Evolutionary conservation across 805 yeast species (phyloP).

Genomic region (Hanseniaspora hatyaiensis): DNA sequence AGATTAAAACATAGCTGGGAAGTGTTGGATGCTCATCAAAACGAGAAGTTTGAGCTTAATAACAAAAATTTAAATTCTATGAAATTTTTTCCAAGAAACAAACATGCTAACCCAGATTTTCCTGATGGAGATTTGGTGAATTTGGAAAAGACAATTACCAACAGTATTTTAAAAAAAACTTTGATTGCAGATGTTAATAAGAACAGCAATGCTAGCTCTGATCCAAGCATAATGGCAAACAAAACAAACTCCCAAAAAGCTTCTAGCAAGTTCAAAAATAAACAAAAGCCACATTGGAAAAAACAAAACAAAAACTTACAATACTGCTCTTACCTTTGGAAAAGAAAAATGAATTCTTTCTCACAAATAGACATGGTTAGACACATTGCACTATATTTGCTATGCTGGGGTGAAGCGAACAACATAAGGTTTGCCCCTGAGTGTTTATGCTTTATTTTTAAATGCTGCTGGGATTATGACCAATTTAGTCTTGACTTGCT

Average conservation of each 20-base stretch:
- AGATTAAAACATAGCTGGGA: conserved; percentile 29
- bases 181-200: not conserved
- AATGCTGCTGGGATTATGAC: conserved; percentile 67
- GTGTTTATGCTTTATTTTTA: conserved; percentile 71
- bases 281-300: conserved; percentile 43
- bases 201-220: no score
- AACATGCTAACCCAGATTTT: conserved; percentile 38
- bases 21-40: conserved; percentile 38
- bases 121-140: not conserved
- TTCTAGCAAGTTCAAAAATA: conserved; percentile 33
- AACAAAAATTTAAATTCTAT: conserved; percentile 37
- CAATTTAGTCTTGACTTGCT: conserved; percentile 35
- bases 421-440: conserved; percentile 82
- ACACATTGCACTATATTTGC: conserved; percentile 57
- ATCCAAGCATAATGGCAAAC: no score
- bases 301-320: conserved; percentile 36
- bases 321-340: conserved; percentile 79
- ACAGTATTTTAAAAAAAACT: not conserved
- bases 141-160: conserved; percentile 1
- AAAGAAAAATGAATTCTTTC: conserved; percentile 44
- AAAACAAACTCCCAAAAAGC: not conserved
- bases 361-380: conserved; percentile 48
- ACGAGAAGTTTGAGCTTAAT: conserved; percentile 35
- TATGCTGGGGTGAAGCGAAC: conserved; percentile 87
- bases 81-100: conserved; percentile 11